Evolutionary conservation across 352 stramenopile genomes (phyloP).

Genomic region (Thraustochytrium aureum): DNA sequence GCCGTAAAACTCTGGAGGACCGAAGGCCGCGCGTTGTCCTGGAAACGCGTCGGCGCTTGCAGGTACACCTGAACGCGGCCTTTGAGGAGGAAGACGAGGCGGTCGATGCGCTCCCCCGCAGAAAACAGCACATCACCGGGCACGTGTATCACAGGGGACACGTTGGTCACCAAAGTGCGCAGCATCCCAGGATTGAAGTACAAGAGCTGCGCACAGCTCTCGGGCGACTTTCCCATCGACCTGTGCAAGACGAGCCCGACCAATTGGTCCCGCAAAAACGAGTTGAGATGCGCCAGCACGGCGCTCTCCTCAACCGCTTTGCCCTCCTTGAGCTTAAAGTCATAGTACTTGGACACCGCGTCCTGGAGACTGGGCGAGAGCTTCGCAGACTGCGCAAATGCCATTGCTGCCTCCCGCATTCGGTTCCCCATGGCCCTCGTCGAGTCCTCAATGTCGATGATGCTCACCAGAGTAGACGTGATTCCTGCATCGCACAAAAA

Average conservation of each 20-base stretch:
- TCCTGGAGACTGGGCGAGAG: background rate
- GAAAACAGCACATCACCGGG: conserved; percentile 2
- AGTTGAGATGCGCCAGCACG: background rate
- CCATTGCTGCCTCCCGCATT: background rate
- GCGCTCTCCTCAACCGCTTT: background rate
- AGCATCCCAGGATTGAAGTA: conserved; percentile 31
- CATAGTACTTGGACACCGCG: conserved; percentile 4
- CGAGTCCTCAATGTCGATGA: conserved; percentile 46
- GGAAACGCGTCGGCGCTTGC: too few relatives aligned
- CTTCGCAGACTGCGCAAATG: background rate
- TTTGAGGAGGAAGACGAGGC: background rate
- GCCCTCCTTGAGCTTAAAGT: background rate
- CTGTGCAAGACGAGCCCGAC: background rate
- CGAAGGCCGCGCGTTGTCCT: background rate
- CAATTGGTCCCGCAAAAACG: background rate
- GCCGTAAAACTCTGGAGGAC: background rate
- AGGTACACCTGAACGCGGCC: conserved; percentile 23
- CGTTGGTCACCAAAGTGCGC: background rate
- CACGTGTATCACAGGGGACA: background rate
- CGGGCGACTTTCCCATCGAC: background rate
- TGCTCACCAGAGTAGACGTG: conserved; percentile 34
- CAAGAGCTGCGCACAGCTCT: background rate
- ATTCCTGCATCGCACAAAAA: conserved; percentile 48
- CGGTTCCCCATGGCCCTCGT: background rate
- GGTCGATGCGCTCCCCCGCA: background rate